These are phyloP conservation scores for Waltergamsia citrina DNA, from an alignment of 2,329 filamentous ascomycete species.

Conservation along the genomic window DNA sequence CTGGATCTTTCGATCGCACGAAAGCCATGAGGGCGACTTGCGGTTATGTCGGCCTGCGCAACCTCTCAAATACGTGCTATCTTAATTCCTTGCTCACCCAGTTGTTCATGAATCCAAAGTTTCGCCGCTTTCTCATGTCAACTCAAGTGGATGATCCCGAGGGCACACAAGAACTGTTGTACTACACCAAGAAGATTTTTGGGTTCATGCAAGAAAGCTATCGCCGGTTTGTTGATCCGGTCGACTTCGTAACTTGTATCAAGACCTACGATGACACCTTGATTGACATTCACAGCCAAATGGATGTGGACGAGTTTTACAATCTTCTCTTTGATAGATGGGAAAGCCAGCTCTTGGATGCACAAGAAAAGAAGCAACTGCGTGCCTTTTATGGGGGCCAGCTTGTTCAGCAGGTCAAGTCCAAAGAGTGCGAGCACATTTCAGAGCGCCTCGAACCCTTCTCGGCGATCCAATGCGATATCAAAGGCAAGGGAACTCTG, in stretches of 20 bases:
- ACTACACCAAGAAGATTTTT: conserved; percentile 74
- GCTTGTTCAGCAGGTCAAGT: conserved; percentile 89
- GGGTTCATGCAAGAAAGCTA: conserved; percentile 77
- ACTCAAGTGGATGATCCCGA: conserved; percentile 45
- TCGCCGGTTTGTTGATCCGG: conserved; percentile 63
- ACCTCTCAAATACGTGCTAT: conserved; percentile 94
- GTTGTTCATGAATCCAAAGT: conserved; percentile 88
- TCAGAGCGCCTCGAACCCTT: conserved; percentile 87
- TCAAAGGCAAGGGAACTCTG: conserved; percentile 79
- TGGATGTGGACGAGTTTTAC: conserved; percentile 98
- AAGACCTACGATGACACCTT: conserved; percentile 71
- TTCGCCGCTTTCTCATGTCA: conserved; percentile 74
- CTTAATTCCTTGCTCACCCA: conserved; percentile 92
- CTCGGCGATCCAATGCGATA: conserved; percentile 90
- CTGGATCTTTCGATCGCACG: conserved; percentile 51
- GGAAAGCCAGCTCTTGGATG: conserved; percentile 67
- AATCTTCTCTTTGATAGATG: conserved; percentile 86
- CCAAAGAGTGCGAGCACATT: conserved; percentile 87
- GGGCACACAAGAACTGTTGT: conserved; percentile 57
- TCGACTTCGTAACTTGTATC: conserved; percentile 63
- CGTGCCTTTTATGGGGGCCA: conserved; percentile 85
- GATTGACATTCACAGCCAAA: conserved; percentile 84
- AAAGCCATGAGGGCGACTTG: conserved; percentile 64
- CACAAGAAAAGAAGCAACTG: conserved; percentile 62
- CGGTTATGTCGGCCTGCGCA: conserved; percentile 82